These are phyloP conservation scores for Tuber melanosporum DNA, from an alignment of 495 filamentous ascomycete genomes.

Conservation along the genomic window DNA sequence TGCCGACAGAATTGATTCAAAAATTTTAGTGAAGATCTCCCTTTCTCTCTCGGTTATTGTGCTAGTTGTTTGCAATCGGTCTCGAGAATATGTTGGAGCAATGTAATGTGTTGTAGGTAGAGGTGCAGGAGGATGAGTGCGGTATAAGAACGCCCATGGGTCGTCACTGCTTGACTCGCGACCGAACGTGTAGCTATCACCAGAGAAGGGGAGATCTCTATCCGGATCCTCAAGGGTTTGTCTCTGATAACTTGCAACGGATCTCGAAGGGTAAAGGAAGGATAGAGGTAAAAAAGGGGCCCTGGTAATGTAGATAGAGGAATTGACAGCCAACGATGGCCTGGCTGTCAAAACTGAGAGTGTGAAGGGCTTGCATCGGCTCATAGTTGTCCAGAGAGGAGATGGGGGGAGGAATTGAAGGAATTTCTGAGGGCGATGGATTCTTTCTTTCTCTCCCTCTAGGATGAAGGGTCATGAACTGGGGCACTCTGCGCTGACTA, in stretches of 20 bases:
- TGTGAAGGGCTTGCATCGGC: background rate
- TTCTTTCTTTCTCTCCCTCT: background rate
- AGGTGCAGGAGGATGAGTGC: background rate
- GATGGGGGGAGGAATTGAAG: background rate
- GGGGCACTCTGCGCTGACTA: background rate
- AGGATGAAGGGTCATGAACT: background rate
- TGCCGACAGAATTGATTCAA: constrained; percentile 37
- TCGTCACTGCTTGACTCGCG: constrained; percentile 9
- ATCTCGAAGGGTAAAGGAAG: constrained; percentile 26
- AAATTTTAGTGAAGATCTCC: constrained; percentile 39
- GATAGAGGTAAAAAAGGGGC: background rate
- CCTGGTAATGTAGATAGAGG: background rate
- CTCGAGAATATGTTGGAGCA: constrained; percentile 6
- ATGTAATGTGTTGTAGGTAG: constrained; percentile 4
- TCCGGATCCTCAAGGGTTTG: constrained; percentile 1
- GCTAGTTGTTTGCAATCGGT: background rate
- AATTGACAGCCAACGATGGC: background rate
- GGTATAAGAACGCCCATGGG: constrained; percentile 39
- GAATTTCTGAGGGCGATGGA: background rate
- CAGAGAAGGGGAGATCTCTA: constrained; percentile 13
- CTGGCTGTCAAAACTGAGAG: background rate
- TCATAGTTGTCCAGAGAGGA: background rate
- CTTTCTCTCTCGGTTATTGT: constrained; percentile 31
- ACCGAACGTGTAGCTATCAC: background rate
- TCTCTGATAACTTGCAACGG: background rate